Conservation (phyloP, 805 yeast genomes). For the Wickerhamiella occidentalis region DNA sequence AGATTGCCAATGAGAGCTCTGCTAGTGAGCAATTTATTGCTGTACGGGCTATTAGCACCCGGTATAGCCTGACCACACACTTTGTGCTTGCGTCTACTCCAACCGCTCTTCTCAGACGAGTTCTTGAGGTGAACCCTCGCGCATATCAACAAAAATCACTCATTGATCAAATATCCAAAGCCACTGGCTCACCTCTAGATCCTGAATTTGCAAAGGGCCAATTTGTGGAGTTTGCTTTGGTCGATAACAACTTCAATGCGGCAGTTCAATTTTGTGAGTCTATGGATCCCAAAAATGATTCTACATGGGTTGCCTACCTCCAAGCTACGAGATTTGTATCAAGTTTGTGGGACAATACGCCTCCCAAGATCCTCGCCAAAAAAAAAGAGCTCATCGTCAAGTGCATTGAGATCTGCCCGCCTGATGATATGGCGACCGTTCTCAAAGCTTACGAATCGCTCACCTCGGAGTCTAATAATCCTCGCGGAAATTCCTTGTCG, state of each 20-base stretch:
- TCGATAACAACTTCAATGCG: conserved; percentile 46
- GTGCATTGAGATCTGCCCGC: conserved; percentile 6
- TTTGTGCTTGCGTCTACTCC: conserved; percentile 17
- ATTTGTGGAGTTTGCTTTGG: conserved; percentile 58
- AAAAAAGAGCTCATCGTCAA: conserved; percentile 4
- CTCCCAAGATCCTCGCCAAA: conserved; percentile 7
- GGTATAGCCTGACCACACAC: conserved; percentile 14
- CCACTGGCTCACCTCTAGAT: conserved; percentile 4
- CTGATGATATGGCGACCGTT: conserved; percentile 4
- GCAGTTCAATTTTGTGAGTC: conserved; percentile 35
- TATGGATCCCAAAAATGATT: conserved; percentile 23
- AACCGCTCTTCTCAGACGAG: conserved; percentile 21
- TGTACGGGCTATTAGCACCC: background rate
- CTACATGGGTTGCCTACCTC: conserved; percentile 57
- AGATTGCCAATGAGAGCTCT: background rate
- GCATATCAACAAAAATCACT: conserved; percentile 21
- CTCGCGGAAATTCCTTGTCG: background rate
- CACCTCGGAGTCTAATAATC: background rate
- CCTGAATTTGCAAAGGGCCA: conserved; percentile 14
- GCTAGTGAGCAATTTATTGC: background rate
- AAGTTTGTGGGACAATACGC: conserved; percentile 31
- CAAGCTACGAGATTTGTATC: conserved; percentile 55
- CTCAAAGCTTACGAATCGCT: background rate
- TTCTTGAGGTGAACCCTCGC: conserved; percentile 25
- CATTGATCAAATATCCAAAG: conserved; percentile 18